Evolutionary conservation across 2,329 filamentous ascomycete species (phyloP), one percentile per base, ranked within the genome.

Genomic region (Monosporascus sp.): DNA sequence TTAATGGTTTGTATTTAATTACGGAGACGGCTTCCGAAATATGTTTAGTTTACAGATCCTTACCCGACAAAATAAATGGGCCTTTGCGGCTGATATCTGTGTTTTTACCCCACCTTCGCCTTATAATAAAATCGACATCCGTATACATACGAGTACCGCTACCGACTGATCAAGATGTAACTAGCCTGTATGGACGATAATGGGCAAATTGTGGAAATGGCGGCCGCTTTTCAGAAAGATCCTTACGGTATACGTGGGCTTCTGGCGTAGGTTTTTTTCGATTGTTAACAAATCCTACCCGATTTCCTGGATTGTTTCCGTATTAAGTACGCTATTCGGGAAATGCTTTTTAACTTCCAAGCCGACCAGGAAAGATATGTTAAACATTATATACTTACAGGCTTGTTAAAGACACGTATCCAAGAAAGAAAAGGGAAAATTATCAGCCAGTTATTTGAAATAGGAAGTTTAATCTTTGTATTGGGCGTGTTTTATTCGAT

Each of bases 401-500:
- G 36, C 2, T 3, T n/a, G 4, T n/a, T 38, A 15, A n/a, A 38
- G 14, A 5, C 6, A 38, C 36, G 36, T 38, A 7, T n/a, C 1
- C 6, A 38, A n/a, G 5, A 14, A 7, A 38, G 3, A 15, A 38
- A 7, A n/a, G 7, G 4, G 3, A 4, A 38, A 38, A n/a, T 38
- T 14, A 38, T 38, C n/a, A 3, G n/a, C 5, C 6, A 38, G 14
- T 38, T n/a, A 38, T 38, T 38, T 38, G 4, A 14, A 4, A 14
- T 15, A 14, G 6, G 6, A 6, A 7, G 36, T 38, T n/a, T n/a
- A n/a, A 14, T 38, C 6, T 14, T 7, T 5, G n/a, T n/a, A n/a
- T 14, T 38, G 6, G 50, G 48, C 17, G 48, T 53, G 22, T 53
- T 52, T 41, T 53, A 55, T 36, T 47, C 48, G 24, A 55, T 50